Conservation (phyloP, 352 stramenopile genomes). For the Phytophthora colocasiae region DNA sequence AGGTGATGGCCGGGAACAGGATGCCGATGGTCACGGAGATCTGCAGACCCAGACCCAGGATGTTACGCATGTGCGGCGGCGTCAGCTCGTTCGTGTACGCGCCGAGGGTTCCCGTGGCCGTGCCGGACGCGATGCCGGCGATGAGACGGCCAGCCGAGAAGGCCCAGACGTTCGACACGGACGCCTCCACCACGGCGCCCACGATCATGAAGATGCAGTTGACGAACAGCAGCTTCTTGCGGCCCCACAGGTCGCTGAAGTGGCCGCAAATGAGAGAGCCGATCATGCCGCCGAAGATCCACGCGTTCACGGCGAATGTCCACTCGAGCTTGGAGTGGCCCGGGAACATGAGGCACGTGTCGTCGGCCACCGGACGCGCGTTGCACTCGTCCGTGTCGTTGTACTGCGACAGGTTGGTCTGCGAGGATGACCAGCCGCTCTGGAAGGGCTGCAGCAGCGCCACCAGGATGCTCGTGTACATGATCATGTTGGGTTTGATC, state of each 20-base stretch:
- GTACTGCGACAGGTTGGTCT: slow-evolving; percentile 56
- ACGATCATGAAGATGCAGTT: slow-evolving; percentile 43
- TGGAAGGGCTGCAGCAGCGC: slow-evolving; percentile 51
- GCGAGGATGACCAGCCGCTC: slow-evolving; percentile 58
- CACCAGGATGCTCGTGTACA: slow-evolving; percentile 50
- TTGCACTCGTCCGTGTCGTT: slow-evolving; percentile 50
- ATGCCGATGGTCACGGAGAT: slow-evolving; percentile 34
- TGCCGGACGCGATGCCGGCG: slow-evolving; percentile 16
- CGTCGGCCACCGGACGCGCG: slow-evolving; percentile 12
- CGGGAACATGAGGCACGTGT: slow-evolving; percentile 21
- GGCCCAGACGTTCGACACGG: slow-evolving; percentile 27
- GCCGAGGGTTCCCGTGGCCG: slow-evolving; percentile 16
- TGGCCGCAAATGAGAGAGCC: slow-evolving; percentile 44
- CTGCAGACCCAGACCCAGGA: slow-evolving; percentile 37
- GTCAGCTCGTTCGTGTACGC: slow-evolving; percentile 28
- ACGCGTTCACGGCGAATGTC: slow-evolving; percentile 38
- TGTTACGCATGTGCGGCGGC: slow-evolving; percentile 24
- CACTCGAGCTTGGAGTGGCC: slow-evolving; percentile 24
- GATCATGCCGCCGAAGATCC: slow-evolving; percentile 63
- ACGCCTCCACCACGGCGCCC: slow-evolving; percentile 32
- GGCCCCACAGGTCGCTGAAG: slow-evolving; percentile 36
- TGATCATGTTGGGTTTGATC: slow-evolving; percentile 38
- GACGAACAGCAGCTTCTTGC: slow-evolving; percentile 38
- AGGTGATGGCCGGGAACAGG: slow-evolving; percentile 25
- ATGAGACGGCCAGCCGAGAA: slow-evolving; percentile 25